Conservation (phyloP, 768 basidiomycete species). For the Galerina sulciceps region DNA sequence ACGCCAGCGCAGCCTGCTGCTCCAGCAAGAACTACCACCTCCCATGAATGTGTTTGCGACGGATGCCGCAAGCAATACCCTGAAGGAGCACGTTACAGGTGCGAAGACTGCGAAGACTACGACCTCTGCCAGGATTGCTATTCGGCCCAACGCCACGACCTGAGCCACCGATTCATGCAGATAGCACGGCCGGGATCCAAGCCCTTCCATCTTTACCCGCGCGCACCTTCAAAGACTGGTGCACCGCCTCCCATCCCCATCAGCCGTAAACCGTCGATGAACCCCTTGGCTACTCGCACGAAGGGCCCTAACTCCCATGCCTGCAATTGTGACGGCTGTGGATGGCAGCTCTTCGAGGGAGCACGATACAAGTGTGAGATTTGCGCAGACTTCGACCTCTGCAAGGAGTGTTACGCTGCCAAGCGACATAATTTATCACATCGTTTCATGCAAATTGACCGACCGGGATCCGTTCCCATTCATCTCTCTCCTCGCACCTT, state of each 20-base stretch:
- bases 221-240: constrained; percentile 1
- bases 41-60: constrained; percentile 20
- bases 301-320: background rate
- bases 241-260: background rate
- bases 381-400: constrained; percentile 2
- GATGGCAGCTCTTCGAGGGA: constrained; percentile 1
- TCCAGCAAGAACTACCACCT: background rate
- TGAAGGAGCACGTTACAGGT: constrained; percentile 18
- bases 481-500: background rate
- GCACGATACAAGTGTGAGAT: constrained; percentile 1
- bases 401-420: background rate
- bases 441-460: constrained; percentile 2
- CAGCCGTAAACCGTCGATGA: constrained; percentile 1
- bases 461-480: background rate
- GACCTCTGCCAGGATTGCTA: constrained; percentile 22
- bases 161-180: constrained; percentile 12
- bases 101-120: constrained; percentile 20
- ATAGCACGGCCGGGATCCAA: constrained; percentile 9
- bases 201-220: constrained; percentile 9
- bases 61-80: constrained; percentile 18
- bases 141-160: constrained; percentile 7
- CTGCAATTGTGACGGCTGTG: constrained; percentile 1
- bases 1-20: background rate
- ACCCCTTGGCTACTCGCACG: background rate
- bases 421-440: background rate